Evolutionary conservation across 1,284 basidiomycete species (phyloP).

Genomic region (Boletus semigastroideus): DNA sequence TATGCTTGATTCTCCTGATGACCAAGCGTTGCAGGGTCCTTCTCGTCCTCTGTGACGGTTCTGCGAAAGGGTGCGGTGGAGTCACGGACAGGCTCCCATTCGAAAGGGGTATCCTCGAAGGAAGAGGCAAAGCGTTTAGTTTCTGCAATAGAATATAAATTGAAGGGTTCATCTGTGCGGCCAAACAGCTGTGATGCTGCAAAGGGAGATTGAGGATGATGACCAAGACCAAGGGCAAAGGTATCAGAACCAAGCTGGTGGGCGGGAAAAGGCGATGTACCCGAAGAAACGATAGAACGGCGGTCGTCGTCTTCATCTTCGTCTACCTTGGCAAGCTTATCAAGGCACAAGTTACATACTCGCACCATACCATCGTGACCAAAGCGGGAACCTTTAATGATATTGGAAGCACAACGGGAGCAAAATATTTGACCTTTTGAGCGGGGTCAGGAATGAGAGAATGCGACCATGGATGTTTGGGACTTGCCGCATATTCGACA

Average conservation of each 20-base stretch:
- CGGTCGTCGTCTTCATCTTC: slow-evolving; percentile 83
- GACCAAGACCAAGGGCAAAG: slow-evolving; percentile 44
- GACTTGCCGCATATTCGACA: slow-evolving; percentile 86
- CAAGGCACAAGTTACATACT: slow-evolving; percentile 92
- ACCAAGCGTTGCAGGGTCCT: slow-evolving; percentile 48
- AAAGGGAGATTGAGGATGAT: slow-evolving; percentile 80
- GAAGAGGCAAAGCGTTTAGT: slow-evolving; percentile 54
- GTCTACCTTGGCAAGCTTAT: slow-evolving; percentile 80
- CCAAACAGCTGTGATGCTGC: slow-evolving; percentile 85
- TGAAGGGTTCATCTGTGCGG: slow-evolving; percentile 71
- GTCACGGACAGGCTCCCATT: slow-evolving; percentile 53
- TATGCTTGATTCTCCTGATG: slow-evolving; percentile 37
- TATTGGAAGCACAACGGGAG: slow-evolving; percentile 93
- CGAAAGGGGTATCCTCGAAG: slow-evolving; percentile 53
- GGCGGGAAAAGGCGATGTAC: slow-evolving; percentile 48
- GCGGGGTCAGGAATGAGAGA: slow-evolving; percentile 7
- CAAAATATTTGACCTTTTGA: slow-evolving; percentile 83
- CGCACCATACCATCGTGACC: slow-evolving; percentile 91
- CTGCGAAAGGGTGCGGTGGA: slow-evolving; percentile 82
- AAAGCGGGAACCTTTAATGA: slow-evolving; percentile 93
- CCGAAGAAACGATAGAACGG: slow-evolving; percentile 70
- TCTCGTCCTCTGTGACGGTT: slow-evolving; percentile 76
- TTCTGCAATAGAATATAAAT: slow-evolving; percentile 77
- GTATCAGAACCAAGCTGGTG: slow-evolving; percentile 47
- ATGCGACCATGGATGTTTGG: not conserved